These are phyloP conservation scores for Aspergillus aculeatus DNA, from an alignment of 2,329 filamentous ascomycete species.

Conservation along the genomic window DNA sequence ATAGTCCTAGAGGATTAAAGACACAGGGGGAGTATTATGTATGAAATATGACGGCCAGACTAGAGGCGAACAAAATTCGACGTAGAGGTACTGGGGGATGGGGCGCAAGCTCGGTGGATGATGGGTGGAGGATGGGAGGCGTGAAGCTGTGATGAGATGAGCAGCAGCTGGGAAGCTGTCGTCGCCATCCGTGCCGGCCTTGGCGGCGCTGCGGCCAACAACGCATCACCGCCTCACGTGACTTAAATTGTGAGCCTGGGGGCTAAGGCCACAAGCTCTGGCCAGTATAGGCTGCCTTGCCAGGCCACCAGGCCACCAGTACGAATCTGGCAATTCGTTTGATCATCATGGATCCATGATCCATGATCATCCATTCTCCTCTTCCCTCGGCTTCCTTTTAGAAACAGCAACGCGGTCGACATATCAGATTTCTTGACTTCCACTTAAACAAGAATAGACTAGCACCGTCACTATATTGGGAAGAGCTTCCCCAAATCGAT, in stretches of 20 bases:
- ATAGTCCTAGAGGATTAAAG: slow-evolving; percentile 28
- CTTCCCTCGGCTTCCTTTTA: too few relatives aligned
- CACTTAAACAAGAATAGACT: too few relatives aligned
- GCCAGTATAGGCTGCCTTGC: background rate
- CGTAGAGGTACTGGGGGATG: slow-evolving; percentile 12
- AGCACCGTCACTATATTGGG: too few relatives aligned
- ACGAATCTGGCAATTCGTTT: background rate
- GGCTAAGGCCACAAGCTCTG: background rate
- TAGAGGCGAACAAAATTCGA: background rate
- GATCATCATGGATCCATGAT: background rate
- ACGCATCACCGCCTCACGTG: slow-evolving; percentile 15
- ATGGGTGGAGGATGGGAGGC: slow-evolving; percentile 13
- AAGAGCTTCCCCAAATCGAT: too few relatives aligned
- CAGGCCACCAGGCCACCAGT: background rate
- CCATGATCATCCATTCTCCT: too few relatives aligned
- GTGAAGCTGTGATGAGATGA: slow-evolving; percentile 19
- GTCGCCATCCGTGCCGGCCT: slow-evolving; percentile 19
- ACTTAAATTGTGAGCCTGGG: background rate
- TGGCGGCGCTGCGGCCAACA: slow-evolving; percentile 16
- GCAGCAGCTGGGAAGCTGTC: slow-evolving; percentile 19
- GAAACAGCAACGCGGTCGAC: too few relatives aligned
- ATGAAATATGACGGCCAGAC: background rate
- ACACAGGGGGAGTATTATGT: background rate
- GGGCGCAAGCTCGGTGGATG: slow-evolving; percentile 12
- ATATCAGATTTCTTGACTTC: too few relatives aligned